A percentile compares a stretch with the other conserved stretches of the same genome.
phyloP scores from a whole-genome alignment of 2,329 filamentous ascomycete species.

The Cercospora citrullina region DNA sequence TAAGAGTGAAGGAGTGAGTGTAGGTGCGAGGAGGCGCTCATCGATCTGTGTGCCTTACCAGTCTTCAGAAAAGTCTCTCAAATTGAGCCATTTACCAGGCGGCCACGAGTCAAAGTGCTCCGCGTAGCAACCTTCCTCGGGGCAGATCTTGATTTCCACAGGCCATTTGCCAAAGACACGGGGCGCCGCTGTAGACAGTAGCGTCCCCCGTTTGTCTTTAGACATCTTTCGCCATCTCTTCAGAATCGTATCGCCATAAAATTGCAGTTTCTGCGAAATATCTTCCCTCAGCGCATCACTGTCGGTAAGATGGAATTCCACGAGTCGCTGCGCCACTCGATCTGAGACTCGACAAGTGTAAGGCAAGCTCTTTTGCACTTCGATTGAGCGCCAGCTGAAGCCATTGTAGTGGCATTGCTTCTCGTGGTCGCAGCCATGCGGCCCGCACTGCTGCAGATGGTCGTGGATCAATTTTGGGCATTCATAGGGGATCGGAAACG shows the following conservation, averaged over 20 bases:
- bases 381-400: no score
- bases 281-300: neutral
- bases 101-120: neutral
- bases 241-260: slow-evolving; percentile 3
- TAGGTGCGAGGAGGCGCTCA: no score
- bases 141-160: neutral
- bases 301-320: slow-evolving; percentile 4
- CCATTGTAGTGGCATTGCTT: neutral
- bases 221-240: slow-evolving; percentile 10
- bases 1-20: no score
- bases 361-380: neutral
- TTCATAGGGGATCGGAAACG: neutral
- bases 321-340: neutral
- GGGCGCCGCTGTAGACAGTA: neutral
- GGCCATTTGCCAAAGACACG: slow-evolving; percentile 5
- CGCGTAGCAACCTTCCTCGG: neutral
- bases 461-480: neutral
- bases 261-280: neutral
- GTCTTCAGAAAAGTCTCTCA: slow-evolving; percentile 6
- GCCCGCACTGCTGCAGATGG: neutral
- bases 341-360: slow-evolving; percentile 5
- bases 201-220: neutral
- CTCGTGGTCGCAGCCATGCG: neutral
- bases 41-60: no score
- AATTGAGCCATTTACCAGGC: slow-evolving; percentile 3